These are phyloP conservation scores for Sclerotinia spermophila DNA, from an alignment of 2,329 filamentous ascomycete species.

Conservation along the genomic window DNA sequence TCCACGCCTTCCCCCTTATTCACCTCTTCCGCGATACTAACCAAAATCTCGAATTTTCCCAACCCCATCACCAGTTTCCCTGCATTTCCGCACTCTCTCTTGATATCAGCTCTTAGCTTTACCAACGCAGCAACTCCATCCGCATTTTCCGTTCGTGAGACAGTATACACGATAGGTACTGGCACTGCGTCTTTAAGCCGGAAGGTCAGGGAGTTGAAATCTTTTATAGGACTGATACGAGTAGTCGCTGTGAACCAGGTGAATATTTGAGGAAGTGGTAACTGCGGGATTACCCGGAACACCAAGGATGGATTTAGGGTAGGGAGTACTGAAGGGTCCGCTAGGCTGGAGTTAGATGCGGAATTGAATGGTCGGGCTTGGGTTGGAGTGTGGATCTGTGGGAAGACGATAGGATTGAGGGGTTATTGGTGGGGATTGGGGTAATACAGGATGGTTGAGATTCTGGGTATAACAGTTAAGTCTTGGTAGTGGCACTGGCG, in stretches of 20 bases:
- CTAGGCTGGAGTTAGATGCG: not conserved
- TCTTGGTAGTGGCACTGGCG: not conserved
- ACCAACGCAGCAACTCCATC: not conserved
- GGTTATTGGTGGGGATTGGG: not conserved
- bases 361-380: not conserved
- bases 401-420: not conserved
- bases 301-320: not conserved
- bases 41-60: not conserved
- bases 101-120: not conserved
- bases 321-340: not conserved
- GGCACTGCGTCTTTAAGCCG: constrained; percentile 3
- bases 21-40: not conserved
- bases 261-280: not conserved
- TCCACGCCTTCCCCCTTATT: not conserved
- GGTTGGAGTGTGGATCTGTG: not conserved
- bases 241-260: not conserved
- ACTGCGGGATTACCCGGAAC: not conserved
- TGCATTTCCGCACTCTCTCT: not conserved
- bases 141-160: not conserved
- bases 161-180: not conserved
- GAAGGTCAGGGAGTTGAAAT: not conserved
- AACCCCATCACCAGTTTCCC: not conserved
- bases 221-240: no score
- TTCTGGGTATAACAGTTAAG: not conserved
- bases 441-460: not conserved